Evolutionary conservation across 768 basidiomycete species (phyloP).

Genomic region (Boletus coccyginus): DNA sequence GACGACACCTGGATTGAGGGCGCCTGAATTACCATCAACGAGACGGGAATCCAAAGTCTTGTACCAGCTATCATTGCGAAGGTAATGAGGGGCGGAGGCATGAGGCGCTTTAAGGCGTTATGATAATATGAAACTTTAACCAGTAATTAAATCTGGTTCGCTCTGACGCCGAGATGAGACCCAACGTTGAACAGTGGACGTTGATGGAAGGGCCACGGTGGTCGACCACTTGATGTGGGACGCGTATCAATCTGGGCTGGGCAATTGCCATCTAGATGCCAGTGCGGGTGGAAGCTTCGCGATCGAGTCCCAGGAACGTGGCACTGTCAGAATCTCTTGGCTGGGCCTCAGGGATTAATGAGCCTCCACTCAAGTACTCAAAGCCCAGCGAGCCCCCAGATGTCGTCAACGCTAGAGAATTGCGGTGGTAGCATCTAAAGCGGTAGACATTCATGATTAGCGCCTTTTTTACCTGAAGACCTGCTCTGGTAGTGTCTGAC

Average conservation of each 20-base stretch:
- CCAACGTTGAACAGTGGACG: conserved; percentile 3
- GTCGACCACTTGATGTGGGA: conserved; percentile 7
- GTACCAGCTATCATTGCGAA: conserved; percentile 18
- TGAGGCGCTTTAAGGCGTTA: conserved; percentile 9
- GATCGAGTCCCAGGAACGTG: conserved; percentile 15
- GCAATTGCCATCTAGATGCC: conserved; percentile 1
- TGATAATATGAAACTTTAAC: conserved; percentile 25
- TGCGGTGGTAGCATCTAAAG: not conserved
- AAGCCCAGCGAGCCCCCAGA: conserved; percentile 4
- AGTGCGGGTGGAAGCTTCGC: conserved; percentile 12
- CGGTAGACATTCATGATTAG: not conserved
- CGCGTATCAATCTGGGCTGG: conserved; percentile 6
- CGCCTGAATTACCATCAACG: conserved; percentile 3
- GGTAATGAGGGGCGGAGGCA: conserved; percentile 18
- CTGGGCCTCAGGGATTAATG: conserved; percentile 2
- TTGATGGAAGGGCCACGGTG: conserved; percentile 3
- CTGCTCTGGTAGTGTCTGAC: too few relatives aligned
- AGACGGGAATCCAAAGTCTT: conserved; percentile 16
- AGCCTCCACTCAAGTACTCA: not conserved
- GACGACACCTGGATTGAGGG: conserved; percentile 8
- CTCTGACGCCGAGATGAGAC: conserved; percentile 27
- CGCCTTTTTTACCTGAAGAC: not conserved
- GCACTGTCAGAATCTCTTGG: conserved; percentile 5
- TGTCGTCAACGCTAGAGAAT: not conserved
- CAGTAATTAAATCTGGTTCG: conserved; percentile 14